phyloP scores from a whole-genome alignment of 2,329 filamentous ascomycete species.

The Calonectria naviculata region DNA sequence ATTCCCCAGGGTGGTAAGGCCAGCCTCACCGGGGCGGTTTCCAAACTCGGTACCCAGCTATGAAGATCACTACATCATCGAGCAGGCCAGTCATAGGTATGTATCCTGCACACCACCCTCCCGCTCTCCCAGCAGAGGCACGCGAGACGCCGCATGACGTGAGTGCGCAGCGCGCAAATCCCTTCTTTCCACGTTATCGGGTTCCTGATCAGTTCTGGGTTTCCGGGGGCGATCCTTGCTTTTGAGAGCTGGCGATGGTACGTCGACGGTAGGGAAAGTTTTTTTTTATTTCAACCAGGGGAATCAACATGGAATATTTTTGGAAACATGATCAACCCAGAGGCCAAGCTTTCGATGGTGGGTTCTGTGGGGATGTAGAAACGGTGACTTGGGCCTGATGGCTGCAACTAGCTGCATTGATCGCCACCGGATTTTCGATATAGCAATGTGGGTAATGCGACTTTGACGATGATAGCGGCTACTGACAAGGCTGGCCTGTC shows the following conservation, averaged over 20 bases:
- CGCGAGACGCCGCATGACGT: slow-evolving; percentile 21
- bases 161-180: not conserved
- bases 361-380: slow-evolving; percentile 3
- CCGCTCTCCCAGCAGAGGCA: not conserved
- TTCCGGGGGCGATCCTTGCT: slow-evolving; percentile 6
- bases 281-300: not conserved
- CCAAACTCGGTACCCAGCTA: slow-evolving; percentile 13
- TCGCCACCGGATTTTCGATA: slow-evolving; percentile 1
- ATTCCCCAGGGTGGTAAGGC: slow-evolving; percentile 4
- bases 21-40: slow-evolving; percentile 8
- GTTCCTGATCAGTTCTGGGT: slow-evolving; percentile 4
- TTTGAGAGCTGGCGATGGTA: slow-evolving; percentile 7
- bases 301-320: slow-evolving; percentile 9
- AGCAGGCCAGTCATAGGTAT: slow-evolving; percentile 7
- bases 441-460: slow-evolving; percentile 12
- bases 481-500: slow-evolving; percentile 5
- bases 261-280: slow-evolving; percentile 12
- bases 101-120: slow-evolving; percentile 4
- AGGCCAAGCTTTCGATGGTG: slow-evolving; percentile 2
- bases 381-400: slow-evolving; percentile 7
- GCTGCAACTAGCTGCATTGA: slow-evolving; percentile 12
- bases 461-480: slow-evolving; percentile 11
- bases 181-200: slow-evolving; percentile 2
- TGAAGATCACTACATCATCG: slow-evolving; percentile 25
- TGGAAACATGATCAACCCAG: slow-evolving; percentile 13